phyloP scores from a whole-genome alignment of 2,329 filamentous ascomycete species.

The Didymella lethalis region DNA sequence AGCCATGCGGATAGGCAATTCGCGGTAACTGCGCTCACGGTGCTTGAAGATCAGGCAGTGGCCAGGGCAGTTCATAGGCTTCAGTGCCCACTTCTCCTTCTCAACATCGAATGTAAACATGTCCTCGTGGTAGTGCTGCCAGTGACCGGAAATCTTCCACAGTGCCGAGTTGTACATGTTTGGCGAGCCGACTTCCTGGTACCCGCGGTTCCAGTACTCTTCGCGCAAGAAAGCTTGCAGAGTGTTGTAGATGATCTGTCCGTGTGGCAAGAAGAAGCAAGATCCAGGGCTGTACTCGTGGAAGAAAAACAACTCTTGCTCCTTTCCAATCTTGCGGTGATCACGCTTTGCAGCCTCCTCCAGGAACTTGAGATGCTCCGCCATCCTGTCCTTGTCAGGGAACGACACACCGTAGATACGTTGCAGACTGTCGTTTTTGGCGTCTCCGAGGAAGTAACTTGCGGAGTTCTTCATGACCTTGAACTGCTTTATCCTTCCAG shows the following conservation, averaged over 20 bases:
- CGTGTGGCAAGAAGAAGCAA: slow-evolving; percentile 90
- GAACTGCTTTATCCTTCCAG: slow-evolving; percentile 92
- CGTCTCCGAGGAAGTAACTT: slow-evolving; percentile 93
- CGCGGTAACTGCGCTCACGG: slow-evolving; percentile 83
- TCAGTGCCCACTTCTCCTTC: slow-evolving; percentile 84
- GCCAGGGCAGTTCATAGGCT: slow-evolving; percentile 98
- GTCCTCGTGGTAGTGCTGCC: slow-evolving; percentile 90
- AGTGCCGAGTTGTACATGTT: slow-evolving; percentile 95
- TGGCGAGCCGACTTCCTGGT: slow-evolving; percentile 93
- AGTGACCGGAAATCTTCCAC: slow-evolving; percentile 96
- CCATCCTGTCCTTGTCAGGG: slow-evolving; percentile 94
- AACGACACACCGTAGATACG: slow-evolving; percentile 96
- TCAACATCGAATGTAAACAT: slow-evolving; percentile 90
- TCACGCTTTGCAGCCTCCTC: slow-evolving; percentile 98
- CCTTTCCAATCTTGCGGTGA: slow-evolving; percentile 89
- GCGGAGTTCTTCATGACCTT: slow-evolving; percentile 87
- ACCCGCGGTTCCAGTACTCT: slow-evolving; percentile 92
- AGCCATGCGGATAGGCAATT: slow-evolving; percentile 89
- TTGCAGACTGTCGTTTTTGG: slow-evolving; percentile 92
- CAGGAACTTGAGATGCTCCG: slow-evolving; percentile 91
- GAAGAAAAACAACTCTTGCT: slow-evolving; percentile 98
- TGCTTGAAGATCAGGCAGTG: slow-evolving; percentile 90
- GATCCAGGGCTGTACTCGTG: slow-evolving; percentile 92
- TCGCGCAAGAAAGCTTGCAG: slow-evolving; percentile 80
- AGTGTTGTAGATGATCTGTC: slow-evolving; percentile 91